These are phyloP conservation scores for Fraxinus greggii DNA, from an alignment of 305 asterid species.

Conservation along the genomic window DNA sequence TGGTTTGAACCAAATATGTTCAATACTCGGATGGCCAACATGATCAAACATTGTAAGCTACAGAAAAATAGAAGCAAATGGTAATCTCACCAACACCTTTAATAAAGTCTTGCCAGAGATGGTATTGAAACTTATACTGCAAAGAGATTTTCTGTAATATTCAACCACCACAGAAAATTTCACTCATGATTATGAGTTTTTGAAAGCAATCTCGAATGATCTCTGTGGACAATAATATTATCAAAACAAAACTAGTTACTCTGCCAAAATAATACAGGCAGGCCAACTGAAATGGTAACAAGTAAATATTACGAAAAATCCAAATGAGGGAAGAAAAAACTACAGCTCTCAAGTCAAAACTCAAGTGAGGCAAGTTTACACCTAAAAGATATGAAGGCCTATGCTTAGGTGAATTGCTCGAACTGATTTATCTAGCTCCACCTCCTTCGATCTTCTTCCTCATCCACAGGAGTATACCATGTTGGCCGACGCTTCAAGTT, in stretches of 20 bases:
- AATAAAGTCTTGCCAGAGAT: background rate
- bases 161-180: background rate
- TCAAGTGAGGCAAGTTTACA: background rate
- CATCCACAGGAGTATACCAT: constrained; percentile 85
- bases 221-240: background rate
- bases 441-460: constrained; percentile 79
- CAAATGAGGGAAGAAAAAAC: background rate
- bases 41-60: background rate
- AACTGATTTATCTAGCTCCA: constrained; percentile 49
- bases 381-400: constrained; percentile 4
- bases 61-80: background rate
- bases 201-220: background rate
- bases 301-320: background rate
- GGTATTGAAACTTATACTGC: background rate
- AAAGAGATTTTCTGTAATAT: background rate
- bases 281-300: background rate
- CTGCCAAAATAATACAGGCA: background rate
- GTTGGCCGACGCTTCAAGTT: constrained; percentile 70
- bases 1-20: background rate
- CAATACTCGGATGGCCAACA: background rate
- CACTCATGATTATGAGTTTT: background rate
- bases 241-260: background rate
- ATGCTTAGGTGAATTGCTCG: background rate
- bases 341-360: background rate
- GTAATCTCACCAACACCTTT: background rate